Base-by-base conservation (phyloP, 768 basidiomycete species). In the Termitomyces sp. region DNA sequence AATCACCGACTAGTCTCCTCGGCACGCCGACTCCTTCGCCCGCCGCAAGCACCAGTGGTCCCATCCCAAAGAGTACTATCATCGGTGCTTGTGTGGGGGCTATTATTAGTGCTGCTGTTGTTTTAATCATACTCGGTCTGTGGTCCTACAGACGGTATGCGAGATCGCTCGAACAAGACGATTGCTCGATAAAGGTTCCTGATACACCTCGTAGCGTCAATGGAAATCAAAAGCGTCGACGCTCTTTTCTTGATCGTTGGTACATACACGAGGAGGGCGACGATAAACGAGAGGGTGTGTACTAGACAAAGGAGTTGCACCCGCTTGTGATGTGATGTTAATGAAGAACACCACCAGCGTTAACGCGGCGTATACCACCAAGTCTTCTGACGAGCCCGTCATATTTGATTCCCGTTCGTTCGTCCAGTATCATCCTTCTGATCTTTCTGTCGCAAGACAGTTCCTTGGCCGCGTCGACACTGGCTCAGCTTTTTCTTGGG, bases 31-130 rank as follows among this genome's bases (percentile, higher is more conserved):
- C 59, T 28, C 30, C 66, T 7, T 62, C 61, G n/a, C n/a, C n/a
- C 1, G 62, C 70, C 33, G 66, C 72, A 26, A 55, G 60, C 48
- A 54, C 67, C 18, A 59, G 63, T 38, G 68, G 68, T 20, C 57
- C 69, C 6, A 79, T 83, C 13, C 65, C 80, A 3, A 63, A 79
- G 57, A 73, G 77, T 57, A 80, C 84, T 6, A 85, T 87, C 35
- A 73, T 90, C 33, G 87, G 79, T 4, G 77, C 78, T 20, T 88
- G 87, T 61, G 72, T 87, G 1, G 87, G 79, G 4, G 81, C 85
- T 26, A 77, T 88, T 62, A 78, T 79, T 41, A 79, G 84, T 45
- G 74, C 77, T 32, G 64, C n/a, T n/a, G n/a, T 76, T 35, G 67
- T 79, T 22, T 69, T 88, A 48, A 74, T 82, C 45, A 62, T 83